Conservation (phyloP, 1,284 basidiomycete genomes). For the Rhodotorula mucilaginosa region DNA sequence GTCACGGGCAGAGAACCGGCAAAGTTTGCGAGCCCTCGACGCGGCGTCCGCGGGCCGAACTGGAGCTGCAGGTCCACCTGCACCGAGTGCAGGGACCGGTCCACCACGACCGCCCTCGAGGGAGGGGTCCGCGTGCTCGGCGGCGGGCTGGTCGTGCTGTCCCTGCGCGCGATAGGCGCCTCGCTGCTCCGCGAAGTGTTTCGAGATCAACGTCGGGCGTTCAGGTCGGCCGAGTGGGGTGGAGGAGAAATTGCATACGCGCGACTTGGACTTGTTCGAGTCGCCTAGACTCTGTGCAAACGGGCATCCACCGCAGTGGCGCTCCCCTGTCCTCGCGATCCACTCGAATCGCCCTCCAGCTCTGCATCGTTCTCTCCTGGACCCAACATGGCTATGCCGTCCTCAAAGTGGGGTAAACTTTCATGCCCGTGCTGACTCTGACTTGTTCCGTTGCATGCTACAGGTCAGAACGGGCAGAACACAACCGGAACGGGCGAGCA, state of each 20-base stretch:
- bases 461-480: no score
- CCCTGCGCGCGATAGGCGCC: neutral
- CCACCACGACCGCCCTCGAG: neutral
- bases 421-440: no score
- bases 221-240: conserved; percentile 5
- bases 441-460: no score
- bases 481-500: no score
- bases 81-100: neutral
- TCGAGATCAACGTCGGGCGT: neutral
- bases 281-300: neutral
- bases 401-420: no score
- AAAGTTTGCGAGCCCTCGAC: neutral
- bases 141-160: neutral
- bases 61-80: neutral
- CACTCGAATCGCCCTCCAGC: no score
- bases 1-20: neutral
- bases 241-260: neutral
- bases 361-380: no score
- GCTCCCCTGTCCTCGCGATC: no score
- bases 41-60: neutral
- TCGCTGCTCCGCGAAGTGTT: neutral
- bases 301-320: neutral
- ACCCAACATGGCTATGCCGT: no score
- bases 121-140: neutral
- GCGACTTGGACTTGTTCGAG: neutral